A percentile compares a stretch with the other conserved stretches of the same genome.
Conservation (phyloP, 179 eudicot genomes). For the Beta corolliflora region DNA sequence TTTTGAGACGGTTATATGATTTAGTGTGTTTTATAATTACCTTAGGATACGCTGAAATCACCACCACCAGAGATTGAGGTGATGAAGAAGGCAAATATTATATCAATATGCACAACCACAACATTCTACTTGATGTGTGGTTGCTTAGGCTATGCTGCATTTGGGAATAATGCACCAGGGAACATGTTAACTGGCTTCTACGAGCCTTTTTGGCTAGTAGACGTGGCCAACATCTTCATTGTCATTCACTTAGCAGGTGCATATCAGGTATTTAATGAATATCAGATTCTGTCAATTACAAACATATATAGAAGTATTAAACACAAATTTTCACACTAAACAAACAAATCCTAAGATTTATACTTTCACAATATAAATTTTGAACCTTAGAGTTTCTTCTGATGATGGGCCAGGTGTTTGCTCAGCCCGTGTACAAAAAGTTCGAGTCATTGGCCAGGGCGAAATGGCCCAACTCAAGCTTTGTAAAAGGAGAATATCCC, state of each 20-base stretch:
- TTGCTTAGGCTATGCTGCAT: conserved; percentile 54
- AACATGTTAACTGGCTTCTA: conserved; percentile 51
- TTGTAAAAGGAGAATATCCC: conserved; percentile 40
- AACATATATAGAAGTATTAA: too few species aligned
- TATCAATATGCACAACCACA: conserved; percentile 39
- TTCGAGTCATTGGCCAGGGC: conserved; percentile 36
- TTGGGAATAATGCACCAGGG: conserved; percentile 51
- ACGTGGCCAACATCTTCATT: conserved; percentile 48
- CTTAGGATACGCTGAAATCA: conserved; percentile 46
- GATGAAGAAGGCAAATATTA: conserved; percentile 49
- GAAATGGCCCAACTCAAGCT: conserved; percentile 41
- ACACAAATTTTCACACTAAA: background rate
- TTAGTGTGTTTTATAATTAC: background rate
- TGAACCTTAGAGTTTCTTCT: background rate
- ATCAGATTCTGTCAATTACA: background rate
- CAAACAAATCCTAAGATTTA: too few species aligned
- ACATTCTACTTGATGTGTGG: conserved; percentile 54
- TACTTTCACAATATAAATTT: too few species aligned
- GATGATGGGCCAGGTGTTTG: conserved; percentile 32
- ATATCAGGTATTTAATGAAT: conserved; percentile 33
- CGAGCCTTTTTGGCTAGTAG: conserved; percentile 53
- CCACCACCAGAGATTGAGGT: conserved; percentile 44
- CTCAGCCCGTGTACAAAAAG: conserved; percentile 42
- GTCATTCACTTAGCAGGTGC: conserved; percentile 49
- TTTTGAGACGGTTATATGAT: background rate